Evolutionary conservation across 2,329 filamentous ascomycete species (phyloP), one percentile per base, ranked within the genome.

Genomic region (Colletotrichum truncatum): DNA sequence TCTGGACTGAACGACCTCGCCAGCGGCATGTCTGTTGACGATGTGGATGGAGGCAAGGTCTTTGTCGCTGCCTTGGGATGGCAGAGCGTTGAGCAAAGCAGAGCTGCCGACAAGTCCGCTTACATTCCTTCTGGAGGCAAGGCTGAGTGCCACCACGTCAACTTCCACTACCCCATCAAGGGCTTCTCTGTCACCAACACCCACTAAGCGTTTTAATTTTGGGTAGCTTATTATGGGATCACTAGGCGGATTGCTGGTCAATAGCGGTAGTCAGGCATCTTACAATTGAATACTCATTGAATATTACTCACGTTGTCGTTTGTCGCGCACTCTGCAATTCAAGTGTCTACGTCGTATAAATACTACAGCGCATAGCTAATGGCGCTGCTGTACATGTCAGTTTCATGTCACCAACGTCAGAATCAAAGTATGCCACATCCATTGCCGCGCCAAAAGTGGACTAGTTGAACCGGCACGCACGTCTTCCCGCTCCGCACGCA

Each of bases 141-240:
- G 32, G n/a, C 45, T 1, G 63, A 66, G 14, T 10, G 18, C 10
- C 63, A 66, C 16, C 63, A 63, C 12, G 58, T 63, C 41, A 45
- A 66, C 41, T 63, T 66, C 21, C 56, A 66, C 49, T 66, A 43
- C 26, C 63, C 63, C 3, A 34, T 66, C 11, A 55, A 56, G 63
- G 63, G 49, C 5, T 66, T 66, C 49, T 60, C 61, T 61, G 46
- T 32, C 12, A 64, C 55, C 38, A 60, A 64, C 39, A 64, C 55
- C 28, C 38, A 60, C 36, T 64, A 61, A 12, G 11, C 21, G n/a
- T 9, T 26, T 18, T 6, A 12, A 5, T 8, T 7, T 9, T 23
- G 23, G 6, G 6, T 5, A 4, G 6, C 8, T 28, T 38, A 12
- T 16, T 21, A 10, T 12, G 49, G 48, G 9, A 21, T 36, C 14